Evolutionary conservation across 1,284 basidiomycete species (phyloP).

Genomic region (Puccinia polysora): DNA sequence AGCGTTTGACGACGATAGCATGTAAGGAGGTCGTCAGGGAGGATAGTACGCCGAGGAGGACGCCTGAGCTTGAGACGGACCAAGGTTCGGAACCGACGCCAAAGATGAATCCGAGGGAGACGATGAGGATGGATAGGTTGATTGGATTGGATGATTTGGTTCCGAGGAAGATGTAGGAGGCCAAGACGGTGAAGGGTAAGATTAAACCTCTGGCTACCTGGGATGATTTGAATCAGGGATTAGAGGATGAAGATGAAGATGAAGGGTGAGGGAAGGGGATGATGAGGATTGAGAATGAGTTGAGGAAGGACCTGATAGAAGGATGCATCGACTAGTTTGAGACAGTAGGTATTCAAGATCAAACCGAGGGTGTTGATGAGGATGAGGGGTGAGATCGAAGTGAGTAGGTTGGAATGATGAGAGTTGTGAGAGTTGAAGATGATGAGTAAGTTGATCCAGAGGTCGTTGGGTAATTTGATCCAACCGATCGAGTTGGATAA

Average conservation of each 20-base stretch:
- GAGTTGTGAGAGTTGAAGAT: conserved; percentile 8
- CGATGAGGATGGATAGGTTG: conserved; percentile 65
- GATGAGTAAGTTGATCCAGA: neutral
- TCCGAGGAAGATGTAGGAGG: conserved; percentile 68
- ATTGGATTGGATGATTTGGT: conserved; percentile 46
- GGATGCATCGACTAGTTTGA: conserved; percentile 52
- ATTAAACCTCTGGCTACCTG: conserved; percentile 76
- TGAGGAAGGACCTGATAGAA: conserved; percentile 6
- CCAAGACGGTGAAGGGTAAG: conserved; percentile 74
- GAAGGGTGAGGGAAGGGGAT: neutral
- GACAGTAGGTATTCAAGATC: conserved; percentile 78
- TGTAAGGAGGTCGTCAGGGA: conserved; percentile 73
- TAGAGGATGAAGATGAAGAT: neutral
- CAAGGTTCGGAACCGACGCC: conserved; percentile 60
- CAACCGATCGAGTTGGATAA: conserved; percentile 59
- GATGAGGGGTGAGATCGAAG: conserved; percentile 59
- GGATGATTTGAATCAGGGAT: conserved; percentile 60
- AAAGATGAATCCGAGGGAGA: conserved; percentile 76
- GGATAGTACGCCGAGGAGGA: conserved; percentile 69
- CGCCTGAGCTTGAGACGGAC: conserved; percentile 57
- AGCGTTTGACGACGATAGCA: conserved; percentile 79
- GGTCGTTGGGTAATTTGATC: conserved; percentile 57
- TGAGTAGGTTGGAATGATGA: conserved; percentile 55
- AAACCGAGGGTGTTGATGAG: conserved; percentile 65
- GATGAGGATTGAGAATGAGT: neutral